Base-by-base conservation (phyloP, 371 early-diverging fungal species). In the Rhizopus sp. region DNA sequence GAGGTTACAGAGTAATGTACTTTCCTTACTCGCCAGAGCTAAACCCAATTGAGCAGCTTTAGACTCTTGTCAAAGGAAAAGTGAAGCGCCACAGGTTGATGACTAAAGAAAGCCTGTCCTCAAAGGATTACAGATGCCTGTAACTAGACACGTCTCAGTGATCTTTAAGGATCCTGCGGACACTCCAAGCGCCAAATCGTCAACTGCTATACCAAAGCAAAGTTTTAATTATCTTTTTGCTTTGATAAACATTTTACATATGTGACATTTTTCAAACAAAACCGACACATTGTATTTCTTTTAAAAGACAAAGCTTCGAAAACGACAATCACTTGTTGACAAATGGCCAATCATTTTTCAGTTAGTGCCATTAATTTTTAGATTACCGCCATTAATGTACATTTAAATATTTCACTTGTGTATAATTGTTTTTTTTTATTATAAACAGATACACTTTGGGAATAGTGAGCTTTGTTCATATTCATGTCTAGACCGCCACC, bases 11-110 rank as follows among this genome's bases (percentile, higher is more conserved):
- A 53, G 40, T 39, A 17, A 54, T 45, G 45, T 54, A 34, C 35
- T 44, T 42, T 13, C 45, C 45, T 44, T 54, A 45, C 35, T 56
- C 57, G 31, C 49, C 48, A 38, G 57, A 56, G 34, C 30, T 56
- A n/a, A 56, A 48, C 57, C 49, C 49, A 16, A 56, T 45, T 56
- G 48, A 49, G 39, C 49, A 56, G 49, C 31, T 49, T 49, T 56
- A 40, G 44, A 33, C 17, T 53, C 13, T 31, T 42, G 54, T 10
- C 41, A n/a, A 32, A 47, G 23, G 47, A 55, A 37, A 55, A 55
- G 23, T 50, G 46, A 58, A 33, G 52, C 59, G 57, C 10, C 15
- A 49, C 30, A 42, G 44, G n/a, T 46, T 46, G 39, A 53, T 32
- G 13, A 53, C 30, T 42, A 48, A 55, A 53, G 53, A 53, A 16